These are phyloP conservation scores for Meyerozyma elateridarum DNA, from an alignment of 1,139 yeast genomes.

Conservation along the genomic window DNA sequence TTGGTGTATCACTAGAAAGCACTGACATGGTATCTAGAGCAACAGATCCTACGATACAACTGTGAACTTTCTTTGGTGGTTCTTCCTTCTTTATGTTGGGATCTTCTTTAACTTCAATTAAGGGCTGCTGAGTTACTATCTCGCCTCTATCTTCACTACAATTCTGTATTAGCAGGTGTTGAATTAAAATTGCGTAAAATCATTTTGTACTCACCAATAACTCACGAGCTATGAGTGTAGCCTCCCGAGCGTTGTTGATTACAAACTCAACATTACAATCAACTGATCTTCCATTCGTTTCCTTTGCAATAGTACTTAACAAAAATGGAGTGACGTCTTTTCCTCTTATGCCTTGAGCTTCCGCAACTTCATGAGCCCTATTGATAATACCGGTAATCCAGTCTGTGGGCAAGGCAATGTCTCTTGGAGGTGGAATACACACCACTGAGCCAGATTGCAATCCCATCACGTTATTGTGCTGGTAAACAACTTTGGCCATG, in stretches of 20 bases:
- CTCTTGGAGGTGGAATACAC: conserved; percentile 78
- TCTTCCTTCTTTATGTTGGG: not conserved
- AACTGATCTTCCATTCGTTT: conserved; percentile 67
- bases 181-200: conserved; percentile 8
- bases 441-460: conserved; percentile 67
- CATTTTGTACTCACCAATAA: conserved; percentile 26
- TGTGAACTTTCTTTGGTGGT: conserved; percentile 12
- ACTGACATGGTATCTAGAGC: conserved; percentile 69
- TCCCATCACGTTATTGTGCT: conserved; percentile 47
- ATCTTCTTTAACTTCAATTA: not conserved
- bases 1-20: conserved; percentile 22
- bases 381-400: conserved; percentile 54
- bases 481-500: conserved; percentile 60
- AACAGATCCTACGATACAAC: conserved; percentile 65
- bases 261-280: conserved; percentile 73
- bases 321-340: conserved; percentile 79
- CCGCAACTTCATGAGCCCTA: conserved; percentile 57
- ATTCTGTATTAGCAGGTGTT: not conserved
- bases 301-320: conserved; percentile 56
- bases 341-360: conserved; percentile 51
- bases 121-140: too few relatives aligned
- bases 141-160: not conserved
- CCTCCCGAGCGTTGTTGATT: conserved; percentile 66
- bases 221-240: conserved; percentile 60
- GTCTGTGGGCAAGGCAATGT: conserved; percentile 51